These are phyloP conservation scores for Hypoxylon sp. DNA, from an alignment of 2,329 filamentous ascomycete genomes.

Conservation along the genomic window DNA sequence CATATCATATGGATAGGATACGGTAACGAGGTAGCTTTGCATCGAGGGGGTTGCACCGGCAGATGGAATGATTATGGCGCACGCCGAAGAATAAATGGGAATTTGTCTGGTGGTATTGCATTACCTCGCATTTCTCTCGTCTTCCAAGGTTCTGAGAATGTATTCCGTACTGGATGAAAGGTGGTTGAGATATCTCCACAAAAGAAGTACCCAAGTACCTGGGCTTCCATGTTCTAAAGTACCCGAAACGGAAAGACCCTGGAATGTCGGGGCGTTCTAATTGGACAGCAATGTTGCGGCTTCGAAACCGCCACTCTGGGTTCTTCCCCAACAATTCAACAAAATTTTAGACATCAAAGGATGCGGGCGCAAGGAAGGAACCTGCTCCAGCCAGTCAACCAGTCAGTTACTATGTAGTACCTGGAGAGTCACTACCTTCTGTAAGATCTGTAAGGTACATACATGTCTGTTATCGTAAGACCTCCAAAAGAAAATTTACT, in stretches of 20 bases:
- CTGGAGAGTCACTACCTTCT: too few relatives aligned
- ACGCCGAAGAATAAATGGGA: conserved; percentile 2
- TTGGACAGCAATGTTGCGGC: conserved; percentile 41
- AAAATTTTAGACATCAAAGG: conserved; percentile 48
- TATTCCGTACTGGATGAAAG: neutral
- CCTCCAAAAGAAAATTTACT: conserved; percentile 5
- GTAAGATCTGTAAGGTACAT: conserved; percentile 4
- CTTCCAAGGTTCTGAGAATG: neutral
- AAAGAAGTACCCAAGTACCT: neutral
- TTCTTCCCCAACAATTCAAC: conserved; percentile 53
- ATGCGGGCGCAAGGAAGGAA: conserved; percentile 20
- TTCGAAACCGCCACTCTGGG: conserved; percentile 41
- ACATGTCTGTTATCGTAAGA: conserved; percentile 24
- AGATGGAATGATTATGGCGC: conserved; percentile 4
- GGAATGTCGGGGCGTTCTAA: conserved; percentile 21
- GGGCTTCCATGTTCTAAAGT: conserved; percentile 23
- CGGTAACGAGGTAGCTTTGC: neutral
- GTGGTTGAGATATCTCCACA: neutral
- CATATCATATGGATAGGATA: neutral
- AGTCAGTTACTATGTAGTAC: neutral
- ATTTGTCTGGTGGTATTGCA: too few relatives aligned
- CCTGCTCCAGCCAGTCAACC: neutral
- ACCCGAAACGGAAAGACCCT: conserved; percentile 44
- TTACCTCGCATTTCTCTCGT: neutral
- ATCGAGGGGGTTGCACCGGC: neutral